These are phyloP conservation scores for Canna indica DNA, from an alignment of 176 grass and related monocot species.

Conservation along the genomic window DNA sequence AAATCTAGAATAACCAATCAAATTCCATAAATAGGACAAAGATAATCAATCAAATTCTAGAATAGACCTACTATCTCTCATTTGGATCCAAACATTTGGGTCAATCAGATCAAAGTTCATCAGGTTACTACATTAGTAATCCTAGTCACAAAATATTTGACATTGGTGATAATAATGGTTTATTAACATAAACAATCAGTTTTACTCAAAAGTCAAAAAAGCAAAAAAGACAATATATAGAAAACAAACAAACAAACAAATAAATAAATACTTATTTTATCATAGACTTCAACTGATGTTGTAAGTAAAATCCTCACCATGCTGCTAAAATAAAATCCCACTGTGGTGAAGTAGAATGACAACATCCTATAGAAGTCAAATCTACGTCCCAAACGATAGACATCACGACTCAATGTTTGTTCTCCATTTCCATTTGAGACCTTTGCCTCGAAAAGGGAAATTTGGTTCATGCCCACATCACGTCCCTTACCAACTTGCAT, in stretches of 20 bases:
- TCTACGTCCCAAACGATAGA: conserved; percentile 78
- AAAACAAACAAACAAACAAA: not conserved
- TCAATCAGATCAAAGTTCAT: no score
- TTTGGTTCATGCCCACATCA: conserved; percentile 98
- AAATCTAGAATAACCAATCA: no score
- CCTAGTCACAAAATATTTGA: no score
- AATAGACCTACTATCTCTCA: no score
- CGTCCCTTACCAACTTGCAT: conserved; percentile 97
- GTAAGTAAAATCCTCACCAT: conserved; percentile 54
- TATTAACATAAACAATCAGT: not conserved
- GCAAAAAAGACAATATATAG: no score
- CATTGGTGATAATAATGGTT: not conserved
- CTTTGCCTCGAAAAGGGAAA: conserved; percentile 92
- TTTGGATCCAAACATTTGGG: no score
- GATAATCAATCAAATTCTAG: no score
- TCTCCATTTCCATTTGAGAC: conserved; percentile 92
- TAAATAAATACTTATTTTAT: not conserved
- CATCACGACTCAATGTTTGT: conserved; percentile 95
- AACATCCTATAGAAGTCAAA: conserved; percentile 98
- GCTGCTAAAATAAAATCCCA: conserved; percentile 93
- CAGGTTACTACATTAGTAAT: no score
- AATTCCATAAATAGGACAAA: no score
- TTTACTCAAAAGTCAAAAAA: no score
- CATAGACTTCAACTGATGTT: no score
- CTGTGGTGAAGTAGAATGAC: conserved; percentile 94